Evolutionary conservation across 768 basidiomycete species (phyloP).

Genomic region (Suillus spraguei): DNA sequence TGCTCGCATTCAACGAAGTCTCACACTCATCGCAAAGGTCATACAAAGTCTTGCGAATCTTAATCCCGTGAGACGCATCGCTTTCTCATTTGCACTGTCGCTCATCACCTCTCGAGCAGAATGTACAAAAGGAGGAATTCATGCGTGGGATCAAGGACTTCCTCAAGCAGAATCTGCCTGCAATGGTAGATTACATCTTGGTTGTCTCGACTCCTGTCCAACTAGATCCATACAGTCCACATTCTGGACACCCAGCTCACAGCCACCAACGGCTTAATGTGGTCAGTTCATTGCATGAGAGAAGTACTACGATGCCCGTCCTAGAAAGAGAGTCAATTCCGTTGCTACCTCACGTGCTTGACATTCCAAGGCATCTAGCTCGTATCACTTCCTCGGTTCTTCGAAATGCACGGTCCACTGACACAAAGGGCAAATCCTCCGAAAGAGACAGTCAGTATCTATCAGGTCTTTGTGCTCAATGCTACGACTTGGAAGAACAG

Average conservation of each 20-base stretch:
- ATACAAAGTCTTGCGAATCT: slow-evolving; percentile 88
- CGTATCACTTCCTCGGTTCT: slow-evolving; percentile 76
- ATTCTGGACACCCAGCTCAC: slow-evolving; percentile 33
- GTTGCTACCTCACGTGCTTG: slow-evolving; percentile 70
- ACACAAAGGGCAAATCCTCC: slow-evolving; percentile 35
- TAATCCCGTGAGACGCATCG: slow-evolving; percentile 54
- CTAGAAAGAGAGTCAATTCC: slow-evolving; percentile 75
- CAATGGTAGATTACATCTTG: slow-evolving; percentile 80
- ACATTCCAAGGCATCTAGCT: slow-evolving; percentile 78
- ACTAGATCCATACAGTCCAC: slow-evolving; percentile 24
- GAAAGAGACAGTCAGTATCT: slow-evolving; percentile 44
- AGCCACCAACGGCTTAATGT: slow-evolving; percentile 56
- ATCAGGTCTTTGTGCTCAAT: slow-evolving; percentile 58
- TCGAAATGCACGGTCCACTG: slow-evolving; percentile 54
- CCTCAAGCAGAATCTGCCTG: slow-evolving; percentile 57
- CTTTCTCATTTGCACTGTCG: slow-evolving; percentile 12
- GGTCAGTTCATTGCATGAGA: slow-evolving; percentile 58
- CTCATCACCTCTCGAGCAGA: slow-evolving; percentile 37
- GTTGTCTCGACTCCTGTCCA: slow-evolving; percentile 63
- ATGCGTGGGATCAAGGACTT: slow-evolving; percentile 81
- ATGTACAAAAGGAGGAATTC: slow-evolving; percentile 74
- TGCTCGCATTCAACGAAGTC: slow-evolving; percentile 69
- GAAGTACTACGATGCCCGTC: slow-evolving; percentile 54
- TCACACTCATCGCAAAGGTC: slow-evolving; percentile 87
- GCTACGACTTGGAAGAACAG: slow-evolving; percentile 71